These are phyloP conservation scores for Cornus suecica DNA, from an alignment of 148 eudicot genomes.

Conservation along the genomic window DNA sequence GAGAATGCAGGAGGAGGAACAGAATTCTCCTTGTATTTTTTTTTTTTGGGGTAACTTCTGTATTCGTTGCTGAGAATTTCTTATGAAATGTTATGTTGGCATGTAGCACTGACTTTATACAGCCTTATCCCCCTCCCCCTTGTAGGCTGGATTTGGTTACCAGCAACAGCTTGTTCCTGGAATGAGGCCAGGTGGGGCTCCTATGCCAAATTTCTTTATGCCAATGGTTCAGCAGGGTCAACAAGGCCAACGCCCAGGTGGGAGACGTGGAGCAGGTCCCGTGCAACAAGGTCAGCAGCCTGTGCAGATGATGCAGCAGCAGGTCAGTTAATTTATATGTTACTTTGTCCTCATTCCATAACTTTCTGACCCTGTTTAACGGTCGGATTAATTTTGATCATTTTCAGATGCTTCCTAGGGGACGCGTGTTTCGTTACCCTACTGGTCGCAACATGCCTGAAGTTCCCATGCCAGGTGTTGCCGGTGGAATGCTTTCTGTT, in stretches of 20 bases:
- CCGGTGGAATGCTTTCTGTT: slow-evolving; percentile 67
- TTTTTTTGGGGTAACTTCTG: too few relatives aligned
- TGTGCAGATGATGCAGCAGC: slow-evolving; percentile 78
- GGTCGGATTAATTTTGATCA: background rate
- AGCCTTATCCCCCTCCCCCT: background rate
- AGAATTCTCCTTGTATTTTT: too few relatives aligned
- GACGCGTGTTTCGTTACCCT: slow-evolving; percentile 79
- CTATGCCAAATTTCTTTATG: slow-evolving; percentile 77
- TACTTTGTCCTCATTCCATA: background rate
- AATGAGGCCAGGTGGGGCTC: slow-evolving; percentile 77
- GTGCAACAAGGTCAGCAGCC: slow-evolving; percentile 76
- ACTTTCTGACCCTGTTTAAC: background rate
- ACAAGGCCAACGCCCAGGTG: slow-evolving; percentile 84
- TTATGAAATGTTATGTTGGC: background rate
- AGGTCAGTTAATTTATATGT: slow-evolving; percentile 37
- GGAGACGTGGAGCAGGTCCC: slow-evolving; percentile 72
- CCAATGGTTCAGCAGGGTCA: slow-evolving; percentile 81
- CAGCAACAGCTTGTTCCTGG: slow-evolving; percentile 99
- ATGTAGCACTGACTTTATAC: background rate
- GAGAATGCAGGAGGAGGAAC: too few relatives aligned
- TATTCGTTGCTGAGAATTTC: background rate
- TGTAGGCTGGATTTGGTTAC: slow-evolving; percentile 88
- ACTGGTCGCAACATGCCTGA: slow-evolving; percentile 72
- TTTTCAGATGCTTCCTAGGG: slow-evolving; percentile 79
- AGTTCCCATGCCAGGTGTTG: slow-evolving; percentile 39